Percentiles rank a stretch among this genome's conserved stretches.
phyloP scores from a whole-genome alignment of 148 eudicot genomes.

The Vaccinium vitisidaea region DNA sequence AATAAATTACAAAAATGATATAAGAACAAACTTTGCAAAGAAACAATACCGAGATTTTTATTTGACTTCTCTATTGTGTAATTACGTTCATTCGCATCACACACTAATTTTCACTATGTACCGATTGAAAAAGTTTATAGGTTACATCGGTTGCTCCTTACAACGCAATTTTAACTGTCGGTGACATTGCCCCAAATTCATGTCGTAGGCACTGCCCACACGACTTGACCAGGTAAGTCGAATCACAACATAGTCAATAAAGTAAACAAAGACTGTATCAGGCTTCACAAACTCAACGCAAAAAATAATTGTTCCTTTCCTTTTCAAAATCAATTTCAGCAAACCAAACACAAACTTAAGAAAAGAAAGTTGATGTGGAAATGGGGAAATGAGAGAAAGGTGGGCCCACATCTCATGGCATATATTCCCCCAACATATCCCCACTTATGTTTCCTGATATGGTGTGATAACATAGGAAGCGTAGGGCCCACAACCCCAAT shows the following conservation, averaged over 20 bases:
- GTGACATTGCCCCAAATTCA: background rate
- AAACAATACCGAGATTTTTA: background rate
- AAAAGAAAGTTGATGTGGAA: constrained; percentile 27
- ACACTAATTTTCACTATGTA: background rate
- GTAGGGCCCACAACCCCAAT: constrained; percentile 47
- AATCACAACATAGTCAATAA: background rate
- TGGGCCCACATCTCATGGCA: constrained; percentile 70
- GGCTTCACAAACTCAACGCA: background rate
- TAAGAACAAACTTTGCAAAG: no score
- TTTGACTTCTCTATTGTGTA: background rate
- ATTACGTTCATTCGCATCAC: background rate
- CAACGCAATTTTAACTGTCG: no score
- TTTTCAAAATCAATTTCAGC: background rate
- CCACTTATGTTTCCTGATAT: constrained; percentile 78
- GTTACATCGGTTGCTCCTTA: background rate
- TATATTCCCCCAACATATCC: constrained; percentile 75
- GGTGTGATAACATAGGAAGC: constrained; percentile 58
- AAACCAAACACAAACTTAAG: background rate
- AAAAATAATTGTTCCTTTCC: background rate
- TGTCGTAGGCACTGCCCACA: background rate
- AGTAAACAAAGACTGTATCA: background rate
- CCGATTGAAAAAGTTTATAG: background rate
- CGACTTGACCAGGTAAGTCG: background rate
- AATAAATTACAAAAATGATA: no score
- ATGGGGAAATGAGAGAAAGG: constrained; percentile 23